These are phyloP conservation scores for Chrysanthemum seticuspe DNA, from an alignment of 129 eudicot genomes.

Conservation along the genomic window DNA sequence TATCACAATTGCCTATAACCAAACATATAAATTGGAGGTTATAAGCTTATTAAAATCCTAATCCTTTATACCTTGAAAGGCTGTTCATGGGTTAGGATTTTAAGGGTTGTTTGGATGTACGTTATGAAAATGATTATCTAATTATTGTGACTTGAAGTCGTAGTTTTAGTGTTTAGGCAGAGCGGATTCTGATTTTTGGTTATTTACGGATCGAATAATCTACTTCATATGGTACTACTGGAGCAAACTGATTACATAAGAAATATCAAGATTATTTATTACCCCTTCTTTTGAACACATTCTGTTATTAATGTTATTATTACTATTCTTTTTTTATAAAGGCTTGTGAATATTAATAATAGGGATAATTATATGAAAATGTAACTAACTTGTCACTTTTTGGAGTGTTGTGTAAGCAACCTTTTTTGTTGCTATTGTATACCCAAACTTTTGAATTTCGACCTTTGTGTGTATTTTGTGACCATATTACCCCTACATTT, in stretches of 20 bases:
- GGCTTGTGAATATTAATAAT: too few species aligned
- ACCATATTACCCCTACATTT: too few species aligned
- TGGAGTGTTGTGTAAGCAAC: too few species aligned
- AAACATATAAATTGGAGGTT: not conserved
- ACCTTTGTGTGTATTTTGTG: too few species aligned
- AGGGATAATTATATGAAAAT: too few species aligned
- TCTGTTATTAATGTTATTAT: too few species aligned
- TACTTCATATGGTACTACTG: not conserved
- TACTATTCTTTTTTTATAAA: too few species aligned
- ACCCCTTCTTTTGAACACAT: too few species aligned
- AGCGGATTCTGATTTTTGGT: not conserved
- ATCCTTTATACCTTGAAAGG: not conserved
- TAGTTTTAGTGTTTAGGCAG: not conserved
- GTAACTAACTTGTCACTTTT: too few species aligned
- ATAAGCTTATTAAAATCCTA: not conserved
- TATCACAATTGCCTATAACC: not conserved
- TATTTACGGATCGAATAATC: not conserved
- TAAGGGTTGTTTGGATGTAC: not conserved
- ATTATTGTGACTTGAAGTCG: not conserved
- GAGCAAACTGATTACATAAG: not conserved
- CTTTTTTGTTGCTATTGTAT: too few species aligned
- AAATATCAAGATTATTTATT: too few species aligned
- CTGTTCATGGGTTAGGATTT: constrained; percentile 2
- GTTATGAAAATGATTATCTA: not conserved
- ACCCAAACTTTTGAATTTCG: too few species aligned